These are phyloP conservation scores for Colletotrichum sp. DNA, from an alignment of 2,329 filamentous ascomycete genomes.

Conservation along the genomic window DNA sequence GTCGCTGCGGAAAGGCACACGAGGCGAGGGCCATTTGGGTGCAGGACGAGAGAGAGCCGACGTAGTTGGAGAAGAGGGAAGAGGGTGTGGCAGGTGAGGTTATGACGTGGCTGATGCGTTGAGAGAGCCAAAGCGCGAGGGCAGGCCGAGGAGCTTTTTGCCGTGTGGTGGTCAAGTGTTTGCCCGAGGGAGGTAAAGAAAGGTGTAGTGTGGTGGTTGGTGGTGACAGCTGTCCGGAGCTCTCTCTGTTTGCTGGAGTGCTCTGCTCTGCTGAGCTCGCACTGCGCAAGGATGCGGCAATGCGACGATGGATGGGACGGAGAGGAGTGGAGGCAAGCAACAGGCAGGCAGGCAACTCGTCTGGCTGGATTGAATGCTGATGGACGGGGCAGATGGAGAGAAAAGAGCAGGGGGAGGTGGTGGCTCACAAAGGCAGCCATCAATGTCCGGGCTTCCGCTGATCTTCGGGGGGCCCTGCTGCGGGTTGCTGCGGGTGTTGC, in stretches of 20 bases:
- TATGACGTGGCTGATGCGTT: constrained; percentile 20
- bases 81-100: not conserved
- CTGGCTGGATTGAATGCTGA: not conserved
- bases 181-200: not conserved
- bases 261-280: not conserved
- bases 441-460: constrained; percentile 19
- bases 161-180: not conserved
- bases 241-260: not conserved
- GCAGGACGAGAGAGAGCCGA: not conserved
- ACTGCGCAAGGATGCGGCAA: not conserved
- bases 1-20: not conserved
- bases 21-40: not conserved
- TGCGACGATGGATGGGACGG: not conserved
- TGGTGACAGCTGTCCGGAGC: not conserved
- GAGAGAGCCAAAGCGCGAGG: constrained; percentile 10
- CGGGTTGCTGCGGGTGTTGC: not conserved
- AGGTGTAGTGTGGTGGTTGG: not conserved
- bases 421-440: constrained; percentile 30
- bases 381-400: not conserved
- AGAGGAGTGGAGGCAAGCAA: not conserved
- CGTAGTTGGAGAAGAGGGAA: not conserved
- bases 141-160: not conserved
- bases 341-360: not conserved
- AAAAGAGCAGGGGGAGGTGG: not conserved
- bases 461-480: not conserved